Conservation (phyloP, 1,139 yeast species). For the Suhomyces atakaporum region DNA sequence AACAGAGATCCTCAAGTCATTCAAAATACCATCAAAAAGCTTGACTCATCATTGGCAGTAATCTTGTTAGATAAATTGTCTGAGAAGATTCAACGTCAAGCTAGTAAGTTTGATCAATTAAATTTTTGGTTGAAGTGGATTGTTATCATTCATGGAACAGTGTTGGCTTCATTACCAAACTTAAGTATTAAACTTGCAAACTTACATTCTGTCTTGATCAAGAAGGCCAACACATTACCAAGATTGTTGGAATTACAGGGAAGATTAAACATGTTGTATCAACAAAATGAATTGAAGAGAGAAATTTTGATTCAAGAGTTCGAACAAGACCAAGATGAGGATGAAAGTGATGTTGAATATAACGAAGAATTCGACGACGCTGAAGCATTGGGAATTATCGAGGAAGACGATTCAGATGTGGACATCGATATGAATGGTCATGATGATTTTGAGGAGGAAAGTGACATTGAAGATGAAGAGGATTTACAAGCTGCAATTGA, state of each 20-base stretch:
- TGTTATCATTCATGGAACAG: constrained; percentile 85
- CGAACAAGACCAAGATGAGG: constrained; percentile 30
- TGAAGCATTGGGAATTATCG: constrained; percentile 27
- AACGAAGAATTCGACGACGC: constrained; percentile 47
- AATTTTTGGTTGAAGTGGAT: constrained; percentile 94
- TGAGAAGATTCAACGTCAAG: constrained; percentile 73
- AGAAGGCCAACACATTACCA: constrained; percentile 75
- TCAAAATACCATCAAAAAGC: constrained; percentile 66
- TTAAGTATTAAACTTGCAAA: constrained; percentile 68
- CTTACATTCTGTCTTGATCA: constrained; percentile 73
- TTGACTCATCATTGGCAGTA: constrained; percentile 75
- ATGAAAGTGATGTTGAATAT: constrained; percentile 41
- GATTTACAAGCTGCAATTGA: constrained; percentile 23
- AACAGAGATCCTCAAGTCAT: constrained; percentile 75
- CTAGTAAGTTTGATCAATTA: constrained; percentile 67
- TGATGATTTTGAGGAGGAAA: constrained; percentile 24
- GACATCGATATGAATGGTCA: constrained; percentile 21
- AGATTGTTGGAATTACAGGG: constrained; percentile 83
- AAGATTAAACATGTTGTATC: constrained; percentile 67
- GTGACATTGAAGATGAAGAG: constrained; percentile 20
- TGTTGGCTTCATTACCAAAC: constrained; percentile 67
- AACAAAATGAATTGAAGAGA: constrained; percentile 68
- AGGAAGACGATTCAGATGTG: constrained; percentile 22
- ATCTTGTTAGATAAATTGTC: constrained; percentile 77
- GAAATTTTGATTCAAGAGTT: constrained; percentile 41